These are phyloP conservation scores for Cadophora malorum DNA, from an alignment of 2,329 filamentous ascomycete genomes.

Conservation along the genomic window DNA sequence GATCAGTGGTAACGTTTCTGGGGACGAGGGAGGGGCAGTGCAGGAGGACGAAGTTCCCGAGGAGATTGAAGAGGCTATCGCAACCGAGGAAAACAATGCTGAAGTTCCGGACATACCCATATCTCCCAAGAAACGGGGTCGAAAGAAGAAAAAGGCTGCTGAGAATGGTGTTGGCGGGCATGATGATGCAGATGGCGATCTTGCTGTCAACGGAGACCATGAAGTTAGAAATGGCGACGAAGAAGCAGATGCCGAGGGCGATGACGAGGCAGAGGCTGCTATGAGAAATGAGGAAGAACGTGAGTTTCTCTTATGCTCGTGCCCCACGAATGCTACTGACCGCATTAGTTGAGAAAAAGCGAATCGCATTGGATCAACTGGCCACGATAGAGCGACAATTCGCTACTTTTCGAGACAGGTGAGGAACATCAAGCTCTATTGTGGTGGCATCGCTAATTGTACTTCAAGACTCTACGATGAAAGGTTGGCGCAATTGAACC, in stretches of 20 bases:
- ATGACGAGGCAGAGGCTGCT: slow-evolving; percentile 64
- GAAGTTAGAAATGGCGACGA: slow-evolving; percentile 54
- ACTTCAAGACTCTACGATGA: slow-evolving; percentile 82
- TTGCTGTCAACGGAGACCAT: slow-evolving; percentile 39
- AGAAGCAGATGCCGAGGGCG: slow-evolving; percentile 60
- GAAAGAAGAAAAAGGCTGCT: slow-evolving; percentile 46
- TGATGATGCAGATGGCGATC: slow-evolving; percentile 39
- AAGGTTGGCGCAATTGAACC: slow-evolving; percentile 79
- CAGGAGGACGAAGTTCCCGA: slow-evolving; percentile 55
- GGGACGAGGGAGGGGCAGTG: slow-evolving; percentile 47
- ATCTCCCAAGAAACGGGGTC: slow-evolving; percentile 45
- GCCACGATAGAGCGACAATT: slow-evolving; percentile 87
- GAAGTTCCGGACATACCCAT: slow-evolving; percentile 38
- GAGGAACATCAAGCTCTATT: slow-evolving; percentile 42
- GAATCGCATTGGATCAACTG: slow-evolving; percentile 79
- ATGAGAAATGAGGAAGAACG: slow-evolving; percentile 70
- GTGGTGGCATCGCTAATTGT: slow-evolving; percentile 34
- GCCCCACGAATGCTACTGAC: slow-evolving; percentile 40
- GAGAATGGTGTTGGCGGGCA: slow-evolving; percentile 39
- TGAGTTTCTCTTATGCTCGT: slow-evolving; percentile 48
- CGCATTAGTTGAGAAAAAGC: slow-evolving; percentile 74
- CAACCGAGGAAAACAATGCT: slow-evolving; percentile 49
- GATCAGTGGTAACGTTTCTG: slow-evolving; percentile 44
- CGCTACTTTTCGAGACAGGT: slow-evolving; percentile 81
- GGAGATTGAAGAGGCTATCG: slow-evolving; percentile 49